phyloP scores from a whole-genome alignment of 2,329 filamentous ascomycete genomes.

The Colletotrichum sp. region DNA sequence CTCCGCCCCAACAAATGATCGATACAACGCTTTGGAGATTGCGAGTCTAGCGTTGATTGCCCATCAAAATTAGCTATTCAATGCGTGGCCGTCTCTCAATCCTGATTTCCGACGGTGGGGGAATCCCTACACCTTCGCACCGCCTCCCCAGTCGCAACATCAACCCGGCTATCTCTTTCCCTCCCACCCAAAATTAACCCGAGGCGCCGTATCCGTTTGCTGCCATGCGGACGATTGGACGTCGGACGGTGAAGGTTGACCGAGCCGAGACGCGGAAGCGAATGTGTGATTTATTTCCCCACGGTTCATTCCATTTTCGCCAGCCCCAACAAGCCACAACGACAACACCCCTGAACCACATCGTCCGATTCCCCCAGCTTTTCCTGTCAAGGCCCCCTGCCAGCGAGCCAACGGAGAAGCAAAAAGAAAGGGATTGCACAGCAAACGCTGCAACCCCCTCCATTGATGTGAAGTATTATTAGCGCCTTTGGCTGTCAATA shows the following conservation, averaged over 20 bases:
- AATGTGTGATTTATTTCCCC: not conserved
- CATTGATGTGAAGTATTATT: not conserved
- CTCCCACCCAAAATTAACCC: not conserved
- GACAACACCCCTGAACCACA: not conserved
- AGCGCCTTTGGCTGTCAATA: not conserved
- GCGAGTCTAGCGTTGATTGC: slow-evolving; percentile 12
- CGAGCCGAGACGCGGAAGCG: not conserved
- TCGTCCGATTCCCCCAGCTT: not conserved
- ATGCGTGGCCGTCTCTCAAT: not conserved
- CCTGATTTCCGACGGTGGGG: slow-evolving; percentile 1
- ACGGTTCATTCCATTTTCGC: not conserved
- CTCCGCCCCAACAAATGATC: not conserved
- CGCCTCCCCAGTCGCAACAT: not conserved
- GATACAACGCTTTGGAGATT: slow-evolving; percentile 11
- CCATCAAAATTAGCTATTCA: slow-evolving; percentile 15
- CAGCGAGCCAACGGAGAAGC: not conserved
- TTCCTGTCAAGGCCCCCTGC: not conserved
- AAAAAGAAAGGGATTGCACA: not conserved
- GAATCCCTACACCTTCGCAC: not conserved
- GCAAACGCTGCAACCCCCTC: not conserved
- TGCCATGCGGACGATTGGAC: not conserved
- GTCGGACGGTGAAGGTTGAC: not conserved
- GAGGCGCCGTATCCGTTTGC: not conserved
- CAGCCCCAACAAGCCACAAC: not conserved
- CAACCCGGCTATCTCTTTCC: not conserved